Conservation (phyloP, 495 filamentous ascomycete genomes). For the Achaetomiella virescens region DNA sequence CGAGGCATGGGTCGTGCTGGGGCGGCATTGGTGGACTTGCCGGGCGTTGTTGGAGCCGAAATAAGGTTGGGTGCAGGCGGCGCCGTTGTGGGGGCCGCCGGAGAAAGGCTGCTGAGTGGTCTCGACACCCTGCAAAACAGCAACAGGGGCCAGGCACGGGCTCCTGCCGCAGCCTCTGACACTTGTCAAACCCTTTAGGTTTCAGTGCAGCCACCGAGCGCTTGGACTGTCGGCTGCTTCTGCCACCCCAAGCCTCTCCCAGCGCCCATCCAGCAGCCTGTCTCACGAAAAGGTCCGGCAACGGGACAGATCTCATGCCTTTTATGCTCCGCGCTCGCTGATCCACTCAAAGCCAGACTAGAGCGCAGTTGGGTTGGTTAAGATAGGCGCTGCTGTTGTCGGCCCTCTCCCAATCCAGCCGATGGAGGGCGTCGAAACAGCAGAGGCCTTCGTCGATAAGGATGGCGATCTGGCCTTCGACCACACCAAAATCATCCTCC, state of each 20-base stretch:
- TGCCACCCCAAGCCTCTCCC: too few relatives aligned
- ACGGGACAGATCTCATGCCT: too few relatives aligned
- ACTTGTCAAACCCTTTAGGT: slow-evolving; percentile 25
- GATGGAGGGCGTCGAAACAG: neutral
- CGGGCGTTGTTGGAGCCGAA: slow-evolving; percentile 29
- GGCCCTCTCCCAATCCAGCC: neutral
- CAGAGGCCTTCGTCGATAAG: neutral
- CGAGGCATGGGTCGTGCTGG: neutral
- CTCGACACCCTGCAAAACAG: too few relatives aligned
- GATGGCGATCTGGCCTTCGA: neutral
- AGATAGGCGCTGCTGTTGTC: too few relatives aligned
- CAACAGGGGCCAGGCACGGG: slow-evolving; percentile 9
- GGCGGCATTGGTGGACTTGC: neutral
- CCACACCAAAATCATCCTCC: neutral
- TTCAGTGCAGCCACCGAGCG: slow-evolving; percentile 23
- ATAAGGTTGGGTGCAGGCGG: slow-evolving; percentile 21
- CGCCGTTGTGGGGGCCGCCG: slow-evolving; percentile 1
- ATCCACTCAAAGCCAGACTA: too few relatives aligned
- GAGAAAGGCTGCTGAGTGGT: too few relatives aligned
- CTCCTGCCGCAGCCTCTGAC: slow-evolving; percentile 24
- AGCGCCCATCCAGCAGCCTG: too few relatives aligned
- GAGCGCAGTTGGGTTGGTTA: too few relatives aligned
- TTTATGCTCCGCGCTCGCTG: too few relatives aligned
- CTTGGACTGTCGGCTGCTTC: slow-evolving; percentile 4
- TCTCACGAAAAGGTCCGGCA: too few relatives aligned